Base-by-base conservation (phyloP, 1,284 basidiomycete species). In the Ceratobasidium sp. region DNA sequence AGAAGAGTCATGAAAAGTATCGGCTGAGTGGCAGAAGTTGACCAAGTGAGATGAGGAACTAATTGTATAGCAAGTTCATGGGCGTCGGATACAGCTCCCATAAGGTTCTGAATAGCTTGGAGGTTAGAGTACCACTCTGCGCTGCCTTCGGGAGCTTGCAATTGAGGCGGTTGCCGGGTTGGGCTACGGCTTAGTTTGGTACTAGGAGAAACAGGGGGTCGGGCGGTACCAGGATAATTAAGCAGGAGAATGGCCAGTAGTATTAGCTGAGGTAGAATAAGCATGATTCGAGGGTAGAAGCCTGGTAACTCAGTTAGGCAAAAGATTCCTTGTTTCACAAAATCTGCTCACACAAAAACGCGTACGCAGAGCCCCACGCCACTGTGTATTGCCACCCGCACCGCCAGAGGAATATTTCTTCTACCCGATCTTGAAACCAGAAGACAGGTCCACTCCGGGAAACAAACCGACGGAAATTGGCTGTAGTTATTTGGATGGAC, bases 91-190 rank as follows among this genome's bases (percentile, higher is more conserved):
- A 90, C 85, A 5, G 87, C 85, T 40, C 93, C 93, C 93, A 94
- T 94, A 28, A 94, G 88, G 80, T 94, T 94, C 81, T 94, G 93
- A 40, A 94, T 92, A 0, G 87, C 92, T 84, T 94, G 92, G 1
- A 94, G 86, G 80, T 94, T 94, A 0, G 90, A 91, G 77, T 93
- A 90, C 92, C 92, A 94, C 75, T 92, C 91, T 0, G 90, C 86
- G 13, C 89, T 88, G 1, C 90, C 90, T 82, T 91, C 90, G 6
- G 85, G 83, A 3, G 86, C 82, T 48, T 85, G 85, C 61, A 61
- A 40, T 48, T 65, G 56, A 67, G 69, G 50, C 79, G 77, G n/a
- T 80, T 65, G 59, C 77, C 81, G 56, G 48, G 56, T 71, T 52
- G 65, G 57, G 46, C 70, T 78, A 46, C 52, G 38, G 42, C 26